phyloP scores from a whole-genome alignment of 257 asterid genomes.

The Fraxinus pennsylvanica region DNA sequence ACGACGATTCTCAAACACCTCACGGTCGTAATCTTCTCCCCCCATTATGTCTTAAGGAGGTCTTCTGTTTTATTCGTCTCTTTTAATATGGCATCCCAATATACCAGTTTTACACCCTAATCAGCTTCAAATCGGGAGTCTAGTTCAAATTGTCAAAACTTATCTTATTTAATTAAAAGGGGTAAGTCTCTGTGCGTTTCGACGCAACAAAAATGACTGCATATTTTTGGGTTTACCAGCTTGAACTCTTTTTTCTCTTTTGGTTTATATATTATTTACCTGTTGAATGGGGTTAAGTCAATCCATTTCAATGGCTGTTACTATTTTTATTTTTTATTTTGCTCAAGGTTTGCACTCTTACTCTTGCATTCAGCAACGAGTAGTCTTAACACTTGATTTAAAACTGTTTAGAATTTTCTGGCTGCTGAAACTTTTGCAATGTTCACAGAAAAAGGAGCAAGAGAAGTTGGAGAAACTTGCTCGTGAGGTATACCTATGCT shows the following conservation, averaged over 20 bases:
- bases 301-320: too few relatives aligned
- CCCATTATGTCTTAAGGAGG: not conserved
- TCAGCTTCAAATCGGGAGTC: constrained; percentile 2
- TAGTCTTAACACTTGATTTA: not conserved
- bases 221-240: not conserved
- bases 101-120: not conserved
- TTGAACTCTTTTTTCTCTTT: not conserved
- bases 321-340: too few relatives aligned
- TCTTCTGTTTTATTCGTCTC: not conserved
- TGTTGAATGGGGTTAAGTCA: too few relatives aligned
- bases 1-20: too few relatives aligned
- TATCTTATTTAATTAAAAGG: not conserved
- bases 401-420: constrained; percentile 11
- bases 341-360: too few relatives aligned
- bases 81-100: not conserved
- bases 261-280: not conserved
- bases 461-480: constrained; percentile 91
- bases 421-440: constrained; percentile 20
- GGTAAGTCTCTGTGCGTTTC: not conserved
- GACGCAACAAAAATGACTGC: not conserved
- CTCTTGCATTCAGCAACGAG: not conserved
- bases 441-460: constrained; percentile 72
- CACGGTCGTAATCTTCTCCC: not conserved
- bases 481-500: constrained; percentile 60
- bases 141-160: not conserved